Base-by-base conservation (phyloP, 306 rosid species). In the Lathyrus aphaca region DNA sequence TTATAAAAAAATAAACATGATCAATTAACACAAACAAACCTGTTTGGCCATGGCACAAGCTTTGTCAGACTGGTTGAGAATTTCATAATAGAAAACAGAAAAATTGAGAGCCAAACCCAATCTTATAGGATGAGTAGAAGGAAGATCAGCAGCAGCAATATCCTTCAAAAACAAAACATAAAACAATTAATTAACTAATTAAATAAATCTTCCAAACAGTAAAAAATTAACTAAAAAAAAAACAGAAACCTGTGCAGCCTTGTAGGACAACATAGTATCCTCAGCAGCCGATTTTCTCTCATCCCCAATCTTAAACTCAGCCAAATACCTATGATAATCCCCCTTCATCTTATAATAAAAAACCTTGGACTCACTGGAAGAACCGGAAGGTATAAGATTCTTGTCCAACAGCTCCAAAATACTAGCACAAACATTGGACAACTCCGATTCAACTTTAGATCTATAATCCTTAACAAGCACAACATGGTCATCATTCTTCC, bases 41-140 rank as follows among this genome's bases (percentile, higher is more conserved):
- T 84, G 96, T 77, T 89, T 89, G 56, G 96, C 96, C 96, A 89
- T 86, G 37, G 69, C 86, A 56, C 92, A 89, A 0, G 96, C 96
- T 63, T 86, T 84, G 51, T 89, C 96, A 66, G 96, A 84, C 48
- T 86, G 96, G 62, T 86, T 89, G 72, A 89, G 90, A 72, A 89
- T 89, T 76, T 89, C 92, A 16, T 79, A 86, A 79, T 89, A 89
- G 85, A 89, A 89, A 4, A 89, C 96, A 1, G 92, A 89, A 82
- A 74, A 89, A 64, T 89, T 89, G 17, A 89, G 88, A 0, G 96
- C 96, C 14, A 89, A 80, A 23, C 96, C 96, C 91, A 89, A 80
- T 76, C 96, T 69, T 63, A 89, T 89, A 0, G 96, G 96, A 64
- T 89, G 96, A 6, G 96, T 89, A 14, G 96, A 85, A 3, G 96